These are phyloP conservation scores for Eucalyptus erythrocorys DNA, from an alignment of 345 rosid species.

Conservation along the genomic window DNA sequence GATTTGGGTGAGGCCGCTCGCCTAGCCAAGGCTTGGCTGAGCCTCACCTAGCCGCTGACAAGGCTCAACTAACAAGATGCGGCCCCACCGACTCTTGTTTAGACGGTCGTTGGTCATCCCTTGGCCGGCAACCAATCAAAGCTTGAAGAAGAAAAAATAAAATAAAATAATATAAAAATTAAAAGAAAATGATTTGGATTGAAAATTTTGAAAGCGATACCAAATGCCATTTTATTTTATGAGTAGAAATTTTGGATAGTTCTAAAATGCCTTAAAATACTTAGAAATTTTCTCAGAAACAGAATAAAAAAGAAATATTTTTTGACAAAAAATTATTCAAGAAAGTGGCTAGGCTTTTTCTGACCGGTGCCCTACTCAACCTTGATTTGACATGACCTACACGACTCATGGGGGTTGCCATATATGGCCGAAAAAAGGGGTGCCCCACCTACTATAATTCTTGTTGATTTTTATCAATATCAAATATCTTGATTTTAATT, in stretches of 20 bases:
- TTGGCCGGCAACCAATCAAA: rapidly evolving
- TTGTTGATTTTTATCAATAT: not conserved
- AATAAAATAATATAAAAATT: too few relatives aligned
- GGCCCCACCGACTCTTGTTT: rapidly evolving
- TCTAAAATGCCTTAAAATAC: rapidly evolving
- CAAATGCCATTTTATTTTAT: rapidly evolving
- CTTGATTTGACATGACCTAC: not conserved
- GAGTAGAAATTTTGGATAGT: too few relatives aligned
- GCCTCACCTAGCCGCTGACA: too few relatives aligned
- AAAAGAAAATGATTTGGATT: too few relatives aligned
- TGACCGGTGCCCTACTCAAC: not conserved
- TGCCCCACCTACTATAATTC: not conserved
- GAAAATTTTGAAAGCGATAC: rapidly evolving
- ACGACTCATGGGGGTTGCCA: not conserved
- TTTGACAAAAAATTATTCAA: not conserved
- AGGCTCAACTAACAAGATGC: rapidly evolving
- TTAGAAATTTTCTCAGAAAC: rapidly evolving
- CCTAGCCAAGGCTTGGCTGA: too few relatives aligned
- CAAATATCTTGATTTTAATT: not conserved
- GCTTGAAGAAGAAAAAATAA: too few relatives aligned
- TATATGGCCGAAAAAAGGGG: not conserved
- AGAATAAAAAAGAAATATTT: rapidly evolving
- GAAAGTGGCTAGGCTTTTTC: not conserved
- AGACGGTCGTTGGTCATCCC: rapidly evolving
- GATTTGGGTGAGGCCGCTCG: rapidly evolving